A percentile compares a stretch with the other conserved stretches of the same genome.
These are phyloP conservation scores for Persicaria tinctoria DNA, from an alignment of 148 eudicot genomes.

Conservation along the genomic window DNA sequence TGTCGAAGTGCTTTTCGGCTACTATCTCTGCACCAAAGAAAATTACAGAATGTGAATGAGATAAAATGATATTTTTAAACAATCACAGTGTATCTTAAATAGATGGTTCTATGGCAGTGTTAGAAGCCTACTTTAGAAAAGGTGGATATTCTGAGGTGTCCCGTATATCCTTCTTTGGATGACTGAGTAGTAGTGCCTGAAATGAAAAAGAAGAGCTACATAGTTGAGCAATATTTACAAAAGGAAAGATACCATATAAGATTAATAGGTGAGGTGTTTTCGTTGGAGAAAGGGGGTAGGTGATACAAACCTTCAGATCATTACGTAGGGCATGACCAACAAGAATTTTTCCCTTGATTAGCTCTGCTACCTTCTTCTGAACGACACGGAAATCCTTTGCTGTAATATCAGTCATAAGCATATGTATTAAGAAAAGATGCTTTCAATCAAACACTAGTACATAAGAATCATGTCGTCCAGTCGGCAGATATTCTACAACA, in stretches of 20 bases:
- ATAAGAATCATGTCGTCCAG: background rate
- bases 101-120: background rate
- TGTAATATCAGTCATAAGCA: conserved; percentile 22
- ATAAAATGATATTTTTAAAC: background rate
- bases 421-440: background rate
- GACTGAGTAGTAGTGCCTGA: conserved; percentile 80
- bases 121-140: conserved; percentile 56
- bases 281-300: background rate
- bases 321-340: conserved; percentile 97
- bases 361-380: conserved; percentile 79
- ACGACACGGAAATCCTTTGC: conserved; percentile 77
- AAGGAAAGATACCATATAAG: background rate
- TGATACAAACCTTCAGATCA: conserved; percentile 61
- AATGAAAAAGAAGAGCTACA: background rate
- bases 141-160: conserved; percentile 88
- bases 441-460: background rate
- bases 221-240: background rate
- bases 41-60: background rate
- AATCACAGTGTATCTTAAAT: background rate
- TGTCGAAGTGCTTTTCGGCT: conserved; percentile 69
- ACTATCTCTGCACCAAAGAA: conserved; percentile 46
- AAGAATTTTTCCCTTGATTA: conserved; percentile 71
- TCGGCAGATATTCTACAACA: background rate
- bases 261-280: background rate
- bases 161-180: conserved; percentile 74